Evolutionary conservation across 1,139 yeast species (phyloP).

Genomic region (Pichia norvegensis): DNA sequence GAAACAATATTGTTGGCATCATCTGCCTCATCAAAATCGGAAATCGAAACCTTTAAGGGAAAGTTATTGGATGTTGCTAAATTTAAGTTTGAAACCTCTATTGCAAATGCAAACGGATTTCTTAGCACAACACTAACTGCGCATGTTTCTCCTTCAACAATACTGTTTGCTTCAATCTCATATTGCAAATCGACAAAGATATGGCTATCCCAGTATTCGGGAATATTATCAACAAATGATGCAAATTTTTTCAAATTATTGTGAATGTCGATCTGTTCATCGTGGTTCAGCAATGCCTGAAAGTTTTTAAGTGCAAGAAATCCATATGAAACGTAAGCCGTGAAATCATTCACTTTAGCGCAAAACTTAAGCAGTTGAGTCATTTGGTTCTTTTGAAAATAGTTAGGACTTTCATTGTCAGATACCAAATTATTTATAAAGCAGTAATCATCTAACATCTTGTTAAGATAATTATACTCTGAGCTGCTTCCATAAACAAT

Average conservation of each 20-base stretch:
- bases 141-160: conserved; percentile 50
- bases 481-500: conserved; percentile 8
- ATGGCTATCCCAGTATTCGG: conserved; percentile 22
- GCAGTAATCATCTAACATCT: conserved; percentile 16
- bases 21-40: conserved; percentile 4
- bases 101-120: conserved; percentile 75
- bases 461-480: conserved; percentile 13
- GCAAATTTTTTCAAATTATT: conserved; percentile 15
- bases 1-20: conserved; percentile 2
- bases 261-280: conserved; percentile 37
- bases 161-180: conserved; percentile 27
- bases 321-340: conserved; percentile 21
- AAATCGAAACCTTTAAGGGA: conserved; percentile 3
- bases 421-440: conserved; percentile 16
- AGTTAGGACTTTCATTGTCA: neutral
- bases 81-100: conserved; percentile 50
- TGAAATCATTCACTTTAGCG: conserved; percentile 13
- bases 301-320: conserved; percentile 21
- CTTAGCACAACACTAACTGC: conserved; percentile 53
- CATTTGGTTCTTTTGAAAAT: conserved; percentile 21
- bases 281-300: conserved; percentile 29
- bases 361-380: conserved; percentile 20
- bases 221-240: conserved; percentile 19
- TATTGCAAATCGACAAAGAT: conserved; percentile 19
- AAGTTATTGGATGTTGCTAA: conserved; percentile 32